phyloP scores from a whole-genome alignment of 345 rosid species.

The Eucalyptus decipiens region DNA sequence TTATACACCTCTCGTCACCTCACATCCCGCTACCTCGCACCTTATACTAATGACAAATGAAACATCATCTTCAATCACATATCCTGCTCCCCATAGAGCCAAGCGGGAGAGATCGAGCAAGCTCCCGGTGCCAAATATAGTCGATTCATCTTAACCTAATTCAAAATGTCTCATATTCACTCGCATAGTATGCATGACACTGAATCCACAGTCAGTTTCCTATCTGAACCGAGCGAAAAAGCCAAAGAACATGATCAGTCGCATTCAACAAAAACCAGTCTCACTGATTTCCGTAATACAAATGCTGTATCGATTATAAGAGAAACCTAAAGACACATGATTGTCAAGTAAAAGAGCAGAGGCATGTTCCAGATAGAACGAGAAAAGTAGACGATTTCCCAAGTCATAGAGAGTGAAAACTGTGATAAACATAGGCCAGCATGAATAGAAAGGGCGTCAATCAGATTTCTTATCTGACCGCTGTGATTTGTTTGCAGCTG shows the following conservation, averaged over 20 bases:
- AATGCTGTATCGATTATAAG: not conserved
- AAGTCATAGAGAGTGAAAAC: not conserved
- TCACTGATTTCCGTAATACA: not conserved
- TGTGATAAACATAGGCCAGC: not conserved
- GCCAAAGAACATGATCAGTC: not conserved
- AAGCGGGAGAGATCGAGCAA: not conserved
- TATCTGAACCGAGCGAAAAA: not conserved
- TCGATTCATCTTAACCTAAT: not conserved
- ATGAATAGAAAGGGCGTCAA: not conserved
- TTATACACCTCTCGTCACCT: not conserved
- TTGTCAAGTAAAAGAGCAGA: not conserved
- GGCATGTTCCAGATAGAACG: not conserved
- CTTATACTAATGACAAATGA: not conserved
- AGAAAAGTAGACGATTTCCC: not conserved
- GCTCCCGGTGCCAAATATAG: not conserved
- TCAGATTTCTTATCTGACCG: slow-evolving; percentile 34
- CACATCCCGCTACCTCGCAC: not conserved
- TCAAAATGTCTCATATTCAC: not conserved
- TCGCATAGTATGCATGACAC: not conserved
- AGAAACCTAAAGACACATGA: not conserved
- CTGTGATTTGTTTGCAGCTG: not conserved
- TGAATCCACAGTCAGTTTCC: not conserved
- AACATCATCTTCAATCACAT: not conserved
- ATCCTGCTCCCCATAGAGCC: not conserved
- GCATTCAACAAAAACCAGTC: not conserved